Percentiles rank a stretch among this genome's conserved stretches.
phyloP scores from a whole-genome alignment of 2,329 filamentous ascomycete genomes.

The Karstenula rhodostoma region DNA sequence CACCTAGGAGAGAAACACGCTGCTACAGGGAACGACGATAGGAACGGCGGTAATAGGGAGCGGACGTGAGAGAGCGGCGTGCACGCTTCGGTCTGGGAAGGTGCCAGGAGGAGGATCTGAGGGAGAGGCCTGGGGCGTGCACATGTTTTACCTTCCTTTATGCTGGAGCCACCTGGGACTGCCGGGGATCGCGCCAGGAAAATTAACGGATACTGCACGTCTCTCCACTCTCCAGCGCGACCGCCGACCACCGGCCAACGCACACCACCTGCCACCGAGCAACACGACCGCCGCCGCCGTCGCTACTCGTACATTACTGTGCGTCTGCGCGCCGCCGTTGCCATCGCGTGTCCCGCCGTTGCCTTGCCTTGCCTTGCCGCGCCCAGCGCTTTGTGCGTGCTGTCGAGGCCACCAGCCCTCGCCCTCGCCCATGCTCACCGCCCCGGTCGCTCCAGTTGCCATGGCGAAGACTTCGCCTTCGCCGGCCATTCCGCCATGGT shows the following conservation, averaged over 20 bases:
- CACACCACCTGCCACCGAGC: no score
- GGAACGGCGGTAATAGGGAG: neutral
- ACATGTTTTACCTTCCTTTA: constrained; percentile 17
- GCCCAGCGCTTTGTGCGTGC: neutral
- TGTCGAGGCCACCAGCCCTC: constrained; percentile 2
- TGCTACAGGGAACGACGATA: constrained; percentile 7
- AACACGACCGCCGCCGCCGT: neutral
- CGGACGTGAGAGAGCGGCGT: constrained; percentile 1
- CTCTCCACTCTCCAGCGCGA: constrained; percentile 6
- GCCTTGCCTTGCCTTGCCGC: constrained; percentile 1
- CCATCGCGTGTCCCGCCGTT: neutral
- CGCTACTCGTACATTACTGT: neutral
- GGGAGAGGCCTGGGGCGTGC: constrained; percentile 1
- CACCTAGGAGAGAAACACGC: neutral
- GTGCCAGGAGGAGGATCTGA: constrained; percentile 13
- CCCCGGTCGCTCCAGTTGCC: constrained; percentile 19
- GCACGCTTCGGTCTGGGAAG: constrained; percentile 5
- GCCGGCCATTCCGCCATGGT: constrained; percentile 64
- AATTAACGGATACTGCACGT: constrained; percentile 15
- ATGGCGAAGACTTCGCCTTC: constrained; percentile 33
- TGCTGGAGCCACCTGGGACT: constrained; percentile 3
- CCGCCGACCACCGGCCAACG: neutral
- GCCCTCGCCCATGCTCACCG: constrained; percentile 12
- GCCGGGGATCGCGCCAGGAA: constrained; percentile 4
- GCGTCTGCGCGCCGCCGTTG: neutral